Conservation (phyloP, 305 asterid species). For the Plantago lanceolata region DNA sequence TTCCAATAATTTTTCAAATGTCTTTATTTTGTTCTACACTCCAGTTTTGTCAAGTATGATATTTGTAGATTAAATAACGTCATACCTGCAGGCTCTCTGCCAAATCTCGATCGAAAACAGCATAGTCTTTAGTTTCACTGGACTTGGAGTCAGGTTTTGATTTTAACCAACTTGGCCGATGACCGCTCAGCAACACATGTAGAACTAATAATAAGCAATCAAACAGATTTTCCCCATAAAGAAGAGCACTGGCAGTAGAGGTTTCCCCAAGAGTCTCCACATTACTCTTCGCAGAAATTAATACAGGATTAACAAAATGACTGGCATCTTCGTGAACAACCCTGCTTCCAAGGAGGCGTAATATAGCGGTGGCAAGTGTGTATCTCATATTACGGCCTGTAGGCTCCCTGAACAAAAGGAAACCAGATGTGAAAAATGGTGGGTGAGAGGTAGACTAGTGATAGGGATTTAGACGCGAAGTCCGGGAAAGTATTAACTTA, state of each 20-base stretch:
- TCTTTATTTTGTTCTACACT: too few species aligned
- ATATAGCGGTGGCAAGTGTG: conserved; percentile 66
- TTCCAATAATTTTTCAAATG: too few species aligned
- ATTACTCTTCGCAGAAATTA: conserved; percentile 50
- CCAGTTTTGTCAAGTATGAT: neutral
- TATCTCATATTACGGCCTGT: conserved; percentile 78
- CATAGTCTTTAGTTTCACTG: conserved; percentile 37
- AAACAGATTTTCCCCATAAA: conserved; percentile 65
- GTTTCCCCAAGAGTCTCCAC: conserved; percentile 49
- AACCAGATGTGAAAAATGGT: neutral
- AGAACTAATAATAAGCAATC: conserved; percentile 74
- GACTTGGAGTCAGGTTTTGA: conserved; percentile 52
- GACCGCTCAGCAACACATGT: conserved; percentile 80
- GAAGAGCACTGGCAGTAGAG: conserved; percentile 43
- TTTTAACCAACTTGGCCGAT: conserved; percentile 92
- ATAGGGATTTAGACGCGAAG: neutral
- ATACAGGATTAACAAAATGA: conserved; percentile 43
- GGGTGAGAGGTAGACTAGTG: neutral
- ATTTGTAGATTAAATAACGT: conserved; percentile 7
- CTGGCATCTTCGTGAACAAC: conserved; percentile 82
- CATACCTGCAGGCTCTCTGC: conserved; percentile 84
- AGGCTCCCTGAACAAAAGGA: conserved; percentile 63
- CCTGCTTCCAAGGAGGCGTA: conserved; percentile 95
- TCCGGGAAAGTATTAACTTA: too few species aligned
- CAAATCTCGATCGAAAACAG: conserved; percentile 67